Evolutionary conservation across 1,284 basidiomycete species (phyloP).

Genomic region (Xerocomus nothofagi): DNA sequence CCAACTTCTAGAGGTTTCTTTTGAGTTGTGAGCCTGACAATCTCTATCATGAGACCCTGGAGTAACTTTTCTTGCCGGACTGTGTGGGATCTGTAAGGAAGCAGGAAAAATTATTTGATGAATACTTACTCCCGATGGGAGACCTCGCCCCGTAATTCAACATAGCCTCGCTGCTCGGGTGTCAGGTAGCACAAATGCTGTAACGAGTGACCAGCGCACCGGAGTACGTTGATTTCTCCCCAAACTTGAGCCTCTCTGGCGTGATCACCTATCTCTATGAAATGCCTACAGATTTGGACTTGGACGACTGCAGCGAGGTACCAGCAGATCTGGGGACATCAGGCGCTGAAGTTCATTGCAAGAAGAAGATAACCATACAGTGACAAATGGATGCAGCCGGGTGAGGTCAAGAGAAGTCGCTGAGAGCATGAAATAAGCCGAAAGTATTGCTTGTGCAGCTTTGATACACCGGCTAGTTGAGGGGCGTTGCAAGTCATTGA

Average conservation of each 20-base stretch:
- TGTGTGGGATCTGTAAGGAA: constrained; percentile 33
- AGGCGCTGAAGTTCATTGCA: constrained; percentile 10
- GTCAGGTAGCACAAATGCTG: constrained; percentile 12
- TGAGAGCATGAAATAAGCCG: constrained; percentile 70
- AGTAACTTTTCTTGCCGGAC: constrained; percentile 77
- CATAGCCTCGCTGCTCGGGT: constrained; percentile 65
- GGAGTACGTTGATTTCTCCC: constrained; percentile 80
- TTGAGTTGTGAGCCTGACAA: constrained; percentile 76
- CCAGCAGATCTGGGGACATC: constrained; percentile 72
- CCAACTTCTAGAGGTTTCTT: constrained; percentile 74
- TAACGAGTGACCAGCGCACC: constrained; percentile 42
- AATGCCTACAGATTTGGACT: constrained; percentile 80
- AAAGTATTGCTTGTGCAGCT: constrained; percentile 69
- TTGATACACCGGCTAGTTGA: constrained; percentile 72
- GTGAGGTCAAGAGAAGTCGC: constrained; percentile 75
- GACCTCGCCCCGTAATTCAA: constrained; percentile 73
- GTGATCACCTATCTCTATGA: constrained; percentile 71
- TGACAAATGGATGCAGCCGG: constrained; percentile 77
- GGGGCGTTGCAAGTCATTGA: constrained; percentile 57
- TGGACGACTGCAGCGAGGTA: constrained; percentile 83
- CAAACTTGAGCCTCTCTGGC: constrained; percentile 72
- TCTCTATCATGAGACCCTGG: constrained; percentile 81
- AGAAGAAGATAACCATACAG: constrained; percentile 48
- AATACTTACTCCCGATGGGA: constrained; percentile 73
- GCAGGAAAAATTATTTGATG: neutral